Base-by-base conservation (phyloP, 2,329 filamentous ascomycete genomes). In the Sphaerulina vaccinii region DNA sequence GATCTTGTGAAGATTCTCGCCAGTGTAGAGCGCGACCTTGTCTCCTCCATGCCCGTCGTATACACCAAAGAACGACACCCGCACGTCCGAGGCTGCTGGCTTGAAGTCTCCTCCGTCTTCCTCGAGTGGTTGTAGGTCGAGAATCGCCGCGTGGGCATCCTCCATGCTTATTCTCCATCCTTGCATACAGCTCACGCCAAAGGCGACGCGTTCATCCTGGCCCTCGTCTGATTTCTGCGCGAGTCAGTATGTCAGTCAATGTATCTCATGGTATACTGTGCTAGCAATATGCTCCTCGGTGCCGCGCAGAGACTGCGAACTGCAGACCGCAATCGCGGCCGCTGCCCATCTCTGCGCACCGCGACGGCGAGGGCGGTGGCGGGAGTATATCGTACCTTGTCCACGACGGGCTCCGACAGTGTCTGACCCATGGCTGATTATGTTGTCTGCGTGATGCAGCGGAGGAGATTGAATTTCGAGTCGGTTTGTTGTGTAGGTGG, bases 111-210 rank as follows among this genome's bases (percentile, higher is more conserved):
- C 72, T 40, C 80, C 77, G 57, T 78, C 74, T 54, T 73, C 73
- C 63, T 75, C 75, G 56, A 78, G 76, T 55, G 83, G 78, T 67
- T 93, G 83, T 62, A 97, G 83, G 73, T 97, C 89, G 70, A 99
- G 87, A 46, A 97, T 77, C 50, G 88, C 82, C 56, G 88, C 89
- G 76, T 99, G 93, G 59, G 93, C 85, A 71, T 99, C 93, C 73
- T 99, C 93, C 93, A 99, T 99, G 79, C 89, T 96, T 76, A 99
- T 97, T 77, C 93, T 88, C 93, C 93, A 99, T 79, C 93, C 93
- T 76, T 99, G 93, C 93, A 99, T 99, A 74, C 90, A 90, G 62
- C 93, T 99, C 62, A 97, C 85, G 69, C 93, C 93, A 73, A 88
- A 99, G 70, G 93, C 75, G 70, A 96, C 84, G 70, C 89, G 86